phyloP scores from a whole-genome alignment of 352 stramenopile genomes.

The Phytophthora pisi region DNA sequence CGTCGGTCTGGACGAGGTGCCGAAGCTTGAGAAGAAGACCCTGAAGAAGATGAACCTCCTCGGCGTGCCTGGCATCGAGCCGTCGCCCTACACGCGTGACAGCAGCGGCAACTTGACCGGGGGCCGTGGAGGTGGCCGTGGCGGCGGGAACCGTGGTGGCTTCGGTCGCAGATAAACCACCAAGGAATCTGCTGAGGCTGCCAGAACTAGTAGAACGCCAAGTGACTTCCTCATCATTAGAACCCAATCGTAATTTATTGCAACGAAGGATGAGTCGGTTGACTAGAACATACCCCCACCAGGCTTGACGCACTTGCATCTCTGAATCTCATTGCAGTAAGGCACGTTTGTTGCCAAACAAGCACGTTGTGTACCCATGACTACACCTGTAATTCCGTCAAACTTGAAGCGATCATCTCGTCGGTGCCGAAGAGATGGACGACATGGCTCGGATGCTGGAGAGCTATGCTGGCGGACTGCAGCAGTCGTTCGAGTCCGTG shows the following conservation, averaged over 20 bases:
- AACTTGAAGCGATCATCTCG: slow-evolving; percentile 31
- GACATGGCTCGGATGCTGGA: slow-evolving; percentile 70
- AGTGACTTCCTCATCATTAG: slow-evolving; percentile 47
- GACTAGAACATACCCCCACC: slow-evolving; percentile 20
- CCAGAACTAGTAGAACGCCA: slow-evolving; percentile 25
- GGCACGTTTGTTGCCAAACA: too few relatives aligned
- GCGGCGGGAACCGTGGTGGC: slow-evolving; percentile 24
- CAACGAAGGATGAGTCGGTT: slow-evolving; percentile 48
- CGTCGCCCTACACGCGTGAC: slow-evolving; percentile 45
- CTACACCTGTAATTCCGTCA: slow-evolving; percentile 3
- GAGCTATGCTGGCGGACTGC: slow-evolving; percentile 60
- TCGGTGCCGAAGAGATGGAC: slow-evolving; percentile 6
- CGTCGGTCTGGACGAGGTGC: slow-evolving; percentile 71
- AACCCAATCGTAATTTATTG: slow-evolving; percentile 49
- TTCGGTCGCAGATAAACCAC: slow-evolving; percentile 36
- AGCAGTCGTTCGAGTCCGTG: slow-evolving; percentile 75
- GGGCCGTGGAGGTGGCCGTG: slow-evolving; percentile 19
- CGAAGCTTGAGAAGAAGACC: slow-evolving; percentile 86
- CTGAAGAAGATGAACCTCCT: slow-evolving; percentile 88
- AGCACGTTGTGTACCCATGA: slow-evolving; percentile 12
- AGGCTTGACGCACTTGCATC: not conserved
- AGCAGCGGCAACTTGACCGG: slow-evolving; percentile 27
- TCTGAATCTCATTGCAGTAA: not conserved
- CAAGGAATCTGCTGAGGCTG: slow-evolving; percentile 14
- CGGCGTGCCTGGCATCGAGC: slow-evolving; percentile 71